Evolutionary conservation across 805 yeast genomes (phyloP), one percentile per base, ranked within the genome.

Genomic region (Candida pseudoglaebosa): DNA sequence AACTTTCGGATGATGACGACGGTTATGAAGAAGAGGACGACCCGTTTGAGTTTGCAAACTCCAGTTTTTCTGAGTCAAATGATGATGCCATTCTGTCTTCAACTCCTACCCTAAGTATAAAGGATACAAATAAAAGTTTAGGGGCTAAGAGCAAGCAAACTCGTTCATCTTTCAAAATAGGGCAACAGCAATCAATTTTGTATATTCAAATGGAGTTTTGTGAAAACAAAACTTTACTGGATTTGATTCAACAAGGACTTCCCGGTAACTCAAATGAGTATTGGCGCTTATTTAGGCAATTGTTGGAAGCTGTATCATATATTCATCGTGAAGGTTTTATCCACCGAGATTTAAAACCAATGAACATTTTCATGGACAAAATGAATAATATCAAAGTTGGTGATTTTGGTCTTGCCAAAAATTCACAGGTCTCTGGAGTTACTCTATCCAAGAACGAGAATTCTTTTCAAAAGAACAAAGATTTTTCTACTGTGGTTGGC

Each of bases 161-260:
- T 8, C 22, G 24, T 6, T 18, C 36, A 12, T 16, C 20, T 10
- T n/a, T 22, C n/a, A 13, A 22, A 22, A 14, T 13, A 4, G 36
- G 31, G 28, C 40, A n/a, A 21, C 36, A 36, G 29, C 50, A 46
- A 46, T 84, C 90, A 38, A 88, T 95, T 0, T 62, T 93, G 21
- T 93, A 86, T 57, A 93, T 93, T 48, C 99, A 93, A 56, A 93
- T 93, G 99, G 99, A 93, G 59, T 93, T 93, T 52, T 93, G 99
- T 62, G 99, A 93, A 53, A 93, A 91, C 54, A 87, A 86, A 41
- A 91, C 99, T 0, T 62, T 93, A 20, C 75, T 76, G 37, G 96
- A 93, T 61, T 65, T 93, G 44, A 91, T 93, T 34, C 76, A 72
- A 38, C 75, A 78, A 29, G 89, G 88, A 0, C 67, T 93, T 9